Percentiles rank a stretch among this genome's conserved stretches.
Evolutionary conservation across 2,329 filamentous ascomycete genomes (phyloP).

Genomic region (Alternaria ethzedia): DNA sequence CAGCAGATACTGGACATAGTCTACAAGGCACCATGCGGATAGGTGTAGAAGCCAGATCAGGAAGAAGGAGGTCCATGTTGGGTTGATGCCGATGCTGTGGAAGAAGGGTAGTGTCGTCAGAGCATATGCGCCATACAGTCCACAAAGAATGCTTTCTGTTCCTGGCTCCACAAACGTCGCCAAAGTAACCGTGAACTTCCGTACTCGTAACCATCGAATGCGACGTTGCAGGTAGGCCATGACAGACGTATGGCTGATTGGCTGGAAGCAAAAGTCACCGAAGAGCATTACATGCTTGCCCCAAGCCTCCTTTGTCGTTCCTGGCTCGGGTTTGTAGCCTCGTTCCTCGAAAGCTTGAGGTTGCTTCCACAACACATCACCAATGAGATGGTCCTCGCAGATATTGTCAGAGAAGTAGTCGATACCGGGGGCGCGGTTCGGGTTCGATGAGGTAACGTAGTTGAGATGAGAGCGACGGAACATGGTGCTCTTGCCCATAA

Average conservation of each 20-base stretch:
- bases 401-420: conserved; percentile 96
- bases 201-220: conserved; percentile 87
- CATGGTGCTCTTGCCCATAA: conserved; percentile 98
- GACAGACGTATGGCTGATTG: conserved; percentile 81
- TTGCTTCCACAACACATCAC: conserved; percentile 84
- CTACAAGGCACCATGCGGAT: conserved; percentile 73
- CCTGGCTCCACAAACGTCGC: conserved; percentile 93
- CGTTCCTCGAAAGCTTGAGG: conserved; percentile 44
- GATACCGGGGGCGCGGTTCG: conserved; percentile 68
- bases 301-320: conserved; percentile 53
- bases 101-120: conserved; percentile 75
- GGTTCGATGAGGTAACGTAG: conserved; percentile 66
- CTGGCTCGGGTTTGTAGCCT: conserved; percentile 28
- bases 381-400: conserved; percentile 96
- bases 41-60: conserved; percentile 72
- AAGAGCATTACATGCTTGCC: conserved; percentile 83
- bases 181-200: conserved; percentile 89
- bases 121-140: conserved; percentile 78
- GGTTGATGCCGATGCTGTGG: conserved; percentile 60
- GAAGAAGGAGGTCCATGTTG: conserved; percentile 72
- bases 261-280: conserved; percentile 88
- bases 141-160: conserved; percentile 86
- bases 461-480: conserved; percentile 92
- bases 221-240: conserved; percentile 78
- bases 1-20: conserved; percentile 74